These are phyloP conservation scores for Papiliotrema fonsecae DNA, from an alignment of 1,284 basidiomycete genomes.

Conservation along the genomic window DNA sequence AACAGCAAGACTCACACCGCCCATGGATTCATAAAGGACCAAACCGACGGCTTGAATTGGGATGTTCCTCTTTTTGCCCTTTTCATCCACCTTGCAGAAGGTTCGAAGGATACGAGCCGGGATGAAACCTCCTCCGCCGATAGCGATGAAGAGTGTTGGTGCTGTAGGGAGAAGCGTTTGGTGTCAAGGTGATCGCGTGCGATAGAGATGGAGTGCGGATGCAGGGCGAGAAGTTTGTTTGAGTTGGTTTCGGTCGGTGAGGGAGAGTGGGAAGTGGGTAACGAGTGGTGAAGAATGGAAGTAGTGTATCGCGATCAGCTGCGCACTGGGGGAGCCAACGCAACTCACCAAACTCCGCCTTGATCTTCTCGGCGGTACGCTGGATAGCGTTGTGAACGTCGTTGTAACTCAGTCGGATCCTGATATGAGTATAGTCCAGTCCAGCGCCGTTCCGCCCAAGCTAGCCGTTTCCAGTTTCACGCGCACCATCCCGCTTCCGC, in stretches of 20 bases:
- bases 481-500: too few species aligned
- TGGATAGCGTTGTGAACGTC: constrained; percentile 47
- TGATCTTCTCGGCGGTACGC: constrained; percentile 41
- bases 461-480: not conserved
- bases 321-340: not conserved
- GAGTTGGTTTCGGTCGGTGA: not conserved
- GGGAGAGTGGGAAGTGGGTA: not conserved
- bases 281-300: not conserved
- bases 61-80: constrained; percentile 65
- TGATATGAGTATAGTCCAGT: too few species aligned
- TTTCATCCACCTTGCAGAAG: constrained; percentile 67
- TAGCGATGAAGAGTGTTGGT: constrained; percentile 43
- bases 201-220: not conserved
- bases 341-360: constrained; percentile 43
- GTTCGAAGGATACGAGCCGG: constrained; percentile 90
- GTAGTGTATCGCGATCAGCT: not conserved
- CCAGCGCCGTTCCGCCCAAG: too few species aligned
- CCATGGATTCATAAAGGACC: constrained; percentile 81
- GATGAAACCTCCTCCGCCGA: constrained; percentile 71
- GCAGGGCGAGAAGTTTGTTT: not conserved
- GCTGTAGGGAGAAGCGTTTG: constrained; percentile 17
- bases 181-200: not conserved
- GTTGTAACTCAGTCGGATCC: constrained; percentile 47
- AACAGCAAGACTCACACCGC: constrained; percentile 54
- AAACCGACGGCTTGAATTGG: constrained; percentile 87